Percentiles rank a stretch among this genome's conserved stretches.
These are phyloP conservation scores for Xylona heveae DNA, from an alignment of 495 filamentous ascomycete species.

Conservation along the genomic window DNA sequence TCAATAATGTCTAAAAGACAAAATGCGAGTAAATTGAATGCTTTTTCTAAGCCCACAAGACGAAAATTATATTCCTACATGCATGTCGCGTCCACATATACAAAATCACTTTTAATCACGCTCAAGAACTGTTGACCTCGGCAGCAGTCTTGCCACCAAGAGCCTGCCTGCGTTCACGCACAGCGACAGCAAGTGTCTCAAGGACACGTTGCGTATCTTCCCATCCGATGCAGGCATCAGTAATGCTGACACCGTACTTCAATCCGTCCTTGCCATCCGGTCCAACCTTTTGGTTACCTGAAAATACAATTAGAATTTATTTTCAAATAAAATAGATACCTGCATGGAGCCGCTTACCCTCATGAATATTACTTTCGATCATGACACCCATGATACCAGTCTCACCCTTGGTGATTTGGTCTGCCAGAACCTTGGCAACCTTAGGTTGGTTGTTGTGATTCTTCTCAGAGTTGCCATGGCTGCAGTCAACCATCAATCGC, in stretches of 20 bases:
- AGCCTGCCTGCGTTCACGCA: constrained; percentile 40
- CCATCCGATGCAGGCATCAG: constrained; percentile 93
- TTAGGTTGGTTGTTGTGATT: constrained; percentile 95
- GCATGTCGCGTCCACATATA: too few relatives aligned
- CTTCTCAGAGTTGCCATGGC: constrained; percentile 89
- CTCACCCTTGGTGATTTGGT: constrained; percentile 74
- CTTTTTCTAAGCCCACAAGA: too few relatives aligned
- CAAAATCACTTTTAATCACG: background rate
- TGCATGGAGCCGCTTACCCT: constrained; percentile 34
- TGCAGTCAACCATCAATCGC: constrained; percentile 94
- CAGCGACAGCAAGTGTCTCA: constrained; percentile 57
- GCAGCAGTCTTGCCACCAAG: constrained; percentile 9
- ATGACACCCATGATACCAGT: constrained; percentile 88
- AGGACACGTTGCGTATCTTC: constrained; percentile 75
- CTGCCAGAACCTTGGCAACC: constrained; percentile 61
- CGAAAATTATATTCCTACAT: too few relatives aligned
- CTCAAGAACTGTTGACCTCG: background rate
- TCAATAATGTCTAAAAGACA: too few relatives aligned
- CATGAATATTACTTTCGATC: constrained; percentile 95
- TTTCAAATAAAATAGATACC: constrained; percentile 1
- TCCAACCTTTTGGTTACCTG: constrained; percentile 81
- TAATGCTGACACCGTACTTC: constrained; percentile 92
- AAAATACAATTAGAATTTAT: constrained; percentile 4
- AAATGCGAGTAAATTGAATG: too few relatives aligned
- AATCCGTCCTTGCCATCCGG: constrained; percentile 71